phyloP scores from a whole-genome alignment of 805 yeast genomes.

The Barnettozyma sucrosica region DNA sequence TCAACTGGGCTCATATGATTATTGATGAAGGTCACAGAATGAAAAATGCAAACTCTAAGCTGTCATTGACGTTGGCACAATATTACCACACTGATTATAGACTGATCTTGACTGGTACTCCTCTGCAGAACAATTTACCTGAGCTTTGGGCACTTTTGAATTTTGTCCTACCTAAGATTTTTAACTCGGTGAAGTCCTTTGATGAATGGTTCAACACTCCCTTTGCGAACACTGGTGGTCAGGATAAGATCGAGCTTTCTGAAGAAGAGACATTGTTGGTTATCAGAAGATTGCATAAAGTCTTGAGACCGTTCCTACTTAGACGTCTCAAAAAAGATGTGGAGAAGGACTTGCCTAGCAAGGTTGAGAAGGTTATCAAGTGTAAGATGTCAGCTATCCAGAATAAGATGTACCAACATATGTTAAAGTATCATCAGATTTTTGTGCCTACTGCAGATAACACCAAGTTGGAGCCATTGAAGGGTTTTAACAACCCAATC shows the following conservation, averaged over 20 bases:
- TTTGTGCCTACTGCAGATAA: conserved; percentile 58
- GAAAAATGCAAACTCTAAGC: conserved; percentile 73
- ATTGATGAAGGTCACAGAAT: conserved; percentile 89
- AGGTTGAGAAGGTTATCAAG: conserved; percentile 75
- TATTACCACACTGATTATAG: conserved; percentile 72
- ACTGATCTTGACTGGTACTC: conserved; percentile 83
- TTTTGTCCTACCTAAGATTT: conserved; percentile 77
- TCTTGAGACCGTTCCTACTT: conserved; percentile 74
- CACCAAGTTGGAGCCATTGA: conserved; percentile 34
- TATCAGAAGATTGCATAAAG: conserved; percentile 81
- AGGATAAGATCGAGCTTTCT: conserved; percentile 71
- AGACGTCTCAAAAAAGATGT: conserved; percentile 85
- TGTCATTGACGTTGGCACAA: conserved; percentile 63
- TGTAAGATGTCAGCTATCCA: conserved; percentile 75
- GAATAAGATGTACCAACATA: conserved; percentile 63
- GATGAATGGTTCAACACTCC: conserved; percentile 92
- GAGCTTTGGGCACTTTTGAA: conserved; percentile 82
- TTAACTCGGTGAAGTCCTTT: conserved; percentile 79
- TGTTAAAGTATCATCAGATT: conserved; percentile 64
- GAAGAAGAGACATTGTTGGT: conserved; percentile 83
- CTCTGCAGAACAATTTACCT: conserved; percentile 77
- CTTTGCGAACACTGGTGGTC: conserved; percentile 78
- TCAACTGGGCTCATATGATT: conserved; percentile 80
- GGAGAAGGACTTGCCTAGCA: conserved; percentile 79
- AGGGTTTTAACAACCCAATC: conserved; percentile 73